phyloP scores from a whole-genome alignment of 2,329 filamentous ascomycete species.

The Celoporthe dispersa region DNA sequence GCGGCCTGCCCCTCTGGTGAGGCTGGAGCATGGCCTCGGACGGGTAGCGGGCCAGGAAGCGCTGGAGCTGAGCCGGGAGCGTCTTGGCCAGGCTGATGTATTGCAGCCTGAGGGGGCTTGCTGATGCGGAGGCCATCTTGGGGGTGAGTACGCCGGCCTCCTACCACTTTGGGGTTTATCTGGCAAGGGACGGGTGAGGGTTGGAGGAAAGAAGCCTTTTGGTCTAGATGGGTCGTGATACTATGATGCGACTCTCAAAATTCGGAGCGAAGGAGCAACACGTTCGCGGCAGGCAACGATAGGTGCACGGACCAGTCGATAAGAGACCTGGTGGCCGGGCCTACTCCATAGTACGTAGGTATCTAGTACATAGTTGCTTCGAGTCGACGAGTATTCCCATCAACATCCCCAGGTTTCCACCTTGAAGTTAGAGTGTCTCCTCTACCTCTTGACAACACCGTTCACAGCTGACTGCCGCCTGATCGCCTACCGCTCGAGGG shows the following conservation, averaged over 20 bases:
- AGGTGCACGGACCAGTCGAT: slow-evolving; percentile 3
- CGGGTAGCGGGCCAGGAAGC: slow-evolving; percentile 90
- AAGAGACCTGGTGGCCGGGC: neutral
- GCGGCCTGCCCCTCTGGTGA: slow-evolving; percentile 39
- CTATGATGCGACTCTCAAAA: slow-evolving; percentile 22
- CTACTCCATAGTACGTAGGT: neutral
- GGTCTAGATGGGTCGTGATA: neutral
- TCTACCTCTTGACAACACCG: neutral
- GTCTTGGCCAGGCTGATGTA: slow-evolving; percentile 67
- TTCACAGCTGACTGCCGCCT: neutral
- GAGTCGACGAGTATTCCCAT: neutral
- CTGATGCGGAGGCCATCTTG: slow-evolving; percentile 32
- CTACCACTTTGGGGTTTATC: slow-evolving; percentile 29
- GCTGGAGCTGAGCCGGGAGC: slow-evolving; percentile 77
- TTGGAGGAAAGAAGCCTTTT: neutral
- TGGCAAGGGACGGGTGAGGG: slow-evolving; percentile 17
- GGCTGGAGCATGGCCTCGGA: slow-evolving; percentile 63
- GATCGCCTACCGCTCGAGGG: neutral
- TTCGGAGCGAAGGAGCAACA: slow-evolving; percentile 7
- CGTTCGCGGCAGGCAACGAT: slow-evolving; percentile 25
- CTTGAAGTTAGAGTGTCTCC: neutral
- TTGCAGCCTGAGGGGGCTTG: slow-evolving; percentile 36
- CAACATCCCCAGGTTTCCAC: neutral
- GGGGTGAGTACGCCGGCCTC: slow-evolving; percentile 24
- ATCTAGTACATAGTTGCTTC: neutral